These are phyloP conservation scores for Malus sylvestris DNA, from an alignment of 306 rosid genomes.

Conservation along the genomic window DNA sequence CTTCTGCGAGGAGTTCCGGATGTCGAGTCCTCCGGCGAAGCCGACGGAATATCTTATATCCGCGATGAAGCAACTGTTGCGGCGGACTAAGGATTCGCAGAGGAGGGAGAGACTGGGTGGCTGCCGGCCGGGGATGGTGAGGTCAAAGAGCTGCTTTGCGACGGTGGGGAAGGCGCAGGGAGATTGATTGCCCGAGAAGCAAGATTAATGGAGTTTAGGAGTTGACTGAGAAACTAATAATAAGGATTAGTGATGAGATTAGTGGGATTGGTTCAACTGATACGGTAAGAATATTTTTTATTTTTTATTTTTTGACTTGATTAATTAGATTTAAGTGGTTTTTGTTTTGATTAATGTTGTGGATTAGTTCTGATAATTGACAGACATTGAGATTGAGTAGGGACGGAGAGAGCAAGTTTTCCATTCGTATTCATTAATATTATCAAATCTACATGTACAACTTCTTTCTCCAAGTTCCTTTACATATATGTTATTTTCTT, in stretches of 20 bases:
- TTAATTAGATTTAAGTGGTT: not conserved
- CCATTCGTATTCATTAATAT: slow-evolving; percentile 11
- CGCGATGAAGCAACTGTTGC: slow-evolving; percentile 54
- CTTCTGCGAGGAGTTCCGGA: slow-evolving; percentile 41
- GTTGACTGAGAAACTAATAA: not conserved
- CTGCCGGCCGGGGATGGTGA: slow-evolving; percentile 17
- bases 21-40: slow-evolving; percentile 38
- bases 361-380: not conserved
- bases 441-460: slow-evolving; percentile 14
- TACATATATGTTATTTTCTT: not conserved
- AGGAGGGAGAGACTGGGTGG: not conserved
- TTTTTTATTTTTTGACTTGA: not conserved
- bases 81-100: slow-evolving; percentile 48
- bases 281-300: not conserved
- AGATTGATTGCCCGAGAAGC: not conserved
- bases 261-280: not conserved
- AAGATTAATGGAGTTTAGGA: not conserved
- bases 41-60: slow-evolving; percentile 44
- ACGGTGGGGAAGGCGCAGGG: slow-evolving; percentile 13
- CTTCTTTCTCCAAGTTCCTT: not conserved
- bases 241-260: not conserved
- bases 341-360: not conserved
- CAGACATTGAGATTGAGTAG: slow-evolving; percentile 23
- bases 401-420: slow-evolving; percentile 21
- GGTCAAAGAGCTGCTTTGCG: slow-evolving; percentile 44